Conservation (phyloP, 2,329 filamentous ascomycete genomes). For the Chlorencoelia australis region DNA sequence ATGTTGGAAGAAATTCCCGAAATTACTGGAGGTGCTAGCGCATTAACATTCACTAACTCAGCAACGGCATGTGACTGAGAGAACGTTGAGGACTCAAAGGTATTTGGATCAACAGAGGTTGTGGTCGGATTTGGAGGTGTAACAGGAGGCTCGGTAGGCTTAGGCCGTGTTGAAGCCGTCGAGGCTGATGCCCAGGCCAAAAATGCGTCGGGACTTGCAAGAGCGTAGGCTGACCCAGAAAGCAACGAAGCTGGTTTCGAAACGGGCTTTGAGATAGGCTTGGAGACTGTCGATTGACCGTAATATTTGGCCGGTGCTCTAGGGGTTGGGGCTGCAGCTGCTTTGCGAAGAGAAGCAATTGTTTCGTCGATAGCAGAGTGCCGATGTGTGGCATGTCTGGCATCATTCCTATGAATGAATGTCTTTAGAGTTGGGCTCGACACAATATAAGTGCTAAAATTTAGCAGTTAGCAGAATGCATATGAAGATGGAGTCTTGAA, state of each 20-base stretch:
- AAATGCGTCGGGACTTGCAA: neutral
- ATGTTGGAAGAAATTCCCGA: neutral
- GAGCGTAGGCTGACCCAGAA: slow-evolving; percentile 1
- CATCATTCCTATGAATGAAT: neutral
- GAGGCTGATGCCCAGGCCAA: neutral
- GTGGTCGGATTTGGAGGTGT: neutral
- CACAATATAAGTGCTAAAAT: too few species aligned
- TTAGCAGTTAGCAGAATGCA: too few species aligned
- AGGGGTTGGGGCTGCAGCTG: neutral
- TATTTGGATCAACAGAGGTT: neutral
- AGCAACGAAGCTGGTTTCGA: neutral
- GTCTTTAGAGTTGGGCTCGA: too few species aligned
- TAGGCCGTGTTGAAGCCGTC: neutral
- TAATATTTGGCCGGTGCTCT: too few species aligned
- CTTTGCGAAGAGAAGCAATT: neutral
- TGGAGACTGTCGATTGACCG: too few species aligned
- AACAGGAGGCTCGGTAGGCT: neutral
- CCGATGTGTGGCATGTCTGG: neutral
- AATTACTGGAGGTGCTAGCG: neutral
- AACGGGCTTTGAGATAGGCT: too few species aligned
- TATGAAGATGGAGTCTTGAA: too few species aligned
- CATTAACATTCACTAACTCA: too few species aligned
- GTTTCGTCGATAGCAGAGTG: neutral
- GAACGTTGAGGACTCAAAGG: too few species aligned
- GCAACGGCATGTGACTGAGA: too few species aligned